Evolutionary conservation across 805 yeast species (phyloP), one percentile per base, ranked within the genome.

Genomic region (Candida ortonii): DNA sequence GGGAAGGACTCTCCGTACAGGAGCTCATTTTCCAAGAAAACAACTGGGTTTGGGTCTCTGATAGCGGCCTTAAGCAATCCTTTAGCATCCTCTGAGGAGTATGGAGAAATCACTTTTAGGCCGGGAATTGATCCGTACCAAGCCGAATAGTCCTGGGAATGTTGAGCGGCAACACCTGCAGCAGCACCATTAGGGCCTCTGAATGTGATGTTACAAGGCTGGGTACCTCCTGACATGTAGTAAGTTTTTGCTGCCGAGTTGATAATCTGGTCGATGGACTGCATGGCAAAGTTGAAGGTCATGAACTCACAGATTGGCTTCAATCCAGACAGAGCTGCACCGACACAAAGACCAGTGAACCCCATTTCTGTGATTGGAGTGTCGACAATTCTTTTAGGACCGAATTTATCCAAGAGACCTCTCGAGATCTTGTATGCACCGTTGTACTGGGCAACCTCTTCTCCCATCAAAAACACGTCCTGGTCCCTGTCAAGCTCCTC

Each of bases 141-240:
- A 35, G 96, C 88, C 37, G 96, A 75, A 65, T 79, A 93, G 70
- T 88, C 95, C 71, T 93, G 99, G 17, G 98, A 93, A 71, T 93
- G 99, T 70, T 93, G 99, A 40, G 99, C 99, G 54, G 78, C 99
- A 52, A 93, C 98, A 78, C 97, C 97, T 31, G 97, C 97, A 52
- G 98, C 96, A 31, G 98, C 96, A 68, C 98, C 99, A 67, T 93
- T 93, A 44, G 99, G 97, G 57, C 99, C 99, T 70, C 99, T 83
- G 76, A 93, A 93, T 36, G 95, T 89, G 59, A 90, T 86, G 68
- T 86, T 89, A 74, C 97, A 89, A 45, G 90, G 90, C 68, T 89
- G 96, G 46, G 80, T 84, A 73, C 99, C 99, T 64, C 99, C 99
- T 46, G 96, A 86, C 99, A 93, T 93, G 73, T 93, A 93, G 67